These are phyloP conservation scores for Termitomyces sp. DNA, from an alignment of 768 basidiomycete species.

Conservation along the genomic window DNA sequence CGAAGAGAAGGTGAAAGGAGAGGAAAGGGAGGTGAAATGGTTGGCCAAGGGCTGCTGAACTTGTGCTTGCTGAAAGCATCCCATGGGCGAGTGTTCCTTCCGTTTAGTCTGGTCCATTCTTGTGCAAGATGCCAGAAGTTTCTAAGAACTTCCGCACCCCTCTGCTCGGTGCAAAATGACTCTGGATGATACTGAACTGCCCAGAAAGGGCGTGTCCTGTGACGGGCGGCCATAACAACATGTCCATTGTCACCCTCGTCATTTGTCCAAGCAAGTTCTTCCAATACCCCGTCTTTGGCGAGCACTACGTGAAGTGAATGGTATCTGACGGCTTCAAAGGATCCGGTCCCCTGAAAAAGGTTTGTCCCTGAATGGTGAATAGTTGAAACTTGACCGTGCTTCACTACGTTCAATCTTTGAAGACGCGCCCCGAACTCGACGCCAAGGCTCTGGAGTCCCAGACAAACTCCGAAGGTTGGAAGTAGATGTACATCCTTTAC, in stretches of 20 bases:
- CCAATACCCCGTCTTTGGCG: conserved; percentile 38
- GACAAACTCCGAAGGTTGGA: conserved; percentile 80
- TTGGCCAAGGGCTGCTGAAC: conserved; percentile 59
- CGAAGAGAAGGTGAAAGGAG: conserved; percentile 16
- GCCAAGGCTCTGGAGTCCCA: conserved; percentile 74
- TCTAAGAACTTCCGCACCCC: conserved; percentile 58
- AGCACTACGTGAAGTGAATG: conserved; percentile 71
- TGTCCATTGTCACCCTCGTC: conserved; percentile 61
- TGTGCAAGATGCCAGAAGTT: conserved; percentile 74
- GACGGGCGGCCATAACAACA: conserved; percentile 71
- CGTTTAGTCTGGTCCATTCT: conserved; percentile 41
- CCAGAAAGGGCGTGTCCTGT: conserved; percentile 67
- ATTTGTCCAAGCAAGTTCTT: conserved; percentile 67
- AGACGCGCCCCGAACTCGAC: conserved; percentile 58
- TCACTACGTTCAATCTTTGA: conserved; percentile 59
- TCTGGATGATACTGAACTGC: conserved; percentile 90
- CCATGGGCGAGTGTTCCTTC: conserved; percentile 38
- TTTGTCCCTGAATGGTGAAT: conserved; percentile 54
- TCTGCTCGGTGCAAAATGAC: conserved; percentile 66
- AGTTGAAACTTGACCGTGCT: conserved; percentile 70
- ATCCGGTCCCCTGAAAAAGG: conserved; percentile 52
- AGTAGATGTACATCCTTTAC: conserved; percentile 43
- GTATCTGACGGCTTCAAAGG: conserved; percentile 65
- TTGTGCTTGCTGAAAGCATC: conserved; percentile 23
- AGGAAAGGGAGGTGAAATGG: conserved; percentile 22